Evolutionary conservation across 257 asterid genomes (phyloP).

Genomic region (Rauvolfia tetraphylla): DNA sequence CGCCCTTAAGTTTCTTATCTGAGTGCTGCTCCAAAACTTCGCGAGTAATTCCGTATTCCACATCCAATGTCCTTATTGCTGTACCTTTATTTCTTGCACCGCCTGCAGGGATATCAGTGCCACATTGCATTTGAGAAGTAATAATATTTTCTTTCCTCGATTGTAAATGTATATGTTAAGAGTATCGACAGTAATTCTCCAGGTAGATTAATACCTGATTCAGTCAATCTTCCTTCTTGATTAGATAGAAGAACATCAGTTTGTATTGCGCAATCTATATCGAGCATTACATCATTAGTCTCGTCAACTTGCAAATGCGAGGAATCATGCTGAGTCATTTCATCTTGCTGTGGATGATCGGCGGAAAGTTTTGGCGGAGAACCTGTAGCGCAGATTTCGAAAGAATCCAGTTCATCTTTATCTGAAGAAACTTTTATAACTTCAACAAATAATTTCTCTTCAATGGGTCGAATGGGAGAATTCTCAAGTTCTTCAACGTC

Average conservation of each 20-base stretch:
- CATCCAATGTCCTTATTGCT: neutral
- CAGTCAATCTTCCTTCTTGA: neutral
- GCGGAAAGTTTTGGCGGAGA: too few relatives aligned
- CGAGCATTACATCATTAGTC: neutral
- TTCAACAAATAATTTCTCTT: constrained; percentile 7
- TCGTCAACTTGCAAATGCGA: too few relatives aligned
- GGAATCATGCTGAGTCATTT: too few relatives aligned
- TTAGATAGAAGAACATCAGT: neutral
- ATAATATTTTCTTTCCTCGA: too few relatives aligned
- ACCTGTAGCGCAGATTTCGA: neutral
- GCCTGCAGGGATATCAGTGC: too few relatives aligned
- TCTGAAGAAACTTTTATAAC: neutral
- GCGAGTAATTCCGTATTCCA: neutral
- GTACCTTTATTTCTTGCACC: neutral
- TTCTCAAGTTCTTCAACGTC: neutral
- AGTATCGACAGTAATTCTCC: too few relatives aligned
- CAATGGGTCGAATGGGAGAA: neutral
- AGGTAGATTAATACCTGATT: too few relatives aligned
- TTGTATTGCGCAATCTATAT: too few relatives aligned
- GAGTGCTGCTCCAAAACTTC: constrained; percentile 20
- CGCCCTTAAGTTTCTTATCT: constrained; percentile 20
- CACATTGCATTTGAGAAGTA: neutral
- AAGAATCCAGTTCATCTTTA: neutral
- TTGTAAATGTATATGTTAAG: too few relatives aligned
- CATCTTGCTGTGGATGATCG: too few relatives aligned